Conservation (phyloP, 2,329 filamentous ascomycete genomes). For the Alternaria ethzedia region DNA sequence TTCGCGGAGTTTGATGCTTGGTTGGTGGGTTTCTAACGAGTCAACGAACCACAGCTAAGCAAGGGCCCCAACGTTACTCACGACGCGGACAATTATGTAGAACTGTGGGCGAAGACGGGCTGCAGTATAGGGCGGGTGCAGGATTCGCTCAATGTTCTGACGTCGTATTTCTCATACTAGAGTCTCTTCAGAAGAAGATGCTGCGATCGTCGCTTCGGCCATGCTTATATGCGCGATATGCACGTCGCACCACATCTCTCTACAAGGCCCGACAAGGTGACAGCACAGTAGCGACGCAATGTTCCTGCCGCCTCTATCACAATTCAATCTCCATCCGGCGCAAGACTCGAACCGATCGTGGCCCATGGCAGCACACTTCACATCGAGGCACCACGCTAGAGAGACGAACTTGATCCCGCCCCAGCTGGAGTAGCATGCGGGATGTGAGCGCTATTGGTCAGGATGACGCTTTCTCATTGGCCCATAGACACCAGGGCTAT, state of each 20-base stretch:
- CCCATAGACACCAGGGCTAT: constrained; percentile 17
- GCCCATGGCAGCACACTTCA: constrained; percentile 30
- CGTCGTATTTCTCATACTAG: not conserved
- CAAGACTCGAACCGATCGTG: constrained; percentile 26
- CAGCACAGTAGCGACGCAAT: constrained; percentile 28
- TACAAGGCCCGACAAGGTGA: constrained; percentile 12
- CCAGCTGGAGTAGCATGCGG: constrained; percentile 17
- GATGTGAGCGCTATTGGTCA: constrained; percentile 7
- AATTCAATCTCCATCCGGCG: constrained; percentile 15
- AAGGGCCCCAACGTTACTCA: constrained; percentile 23
- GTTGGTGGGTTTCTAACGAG: constrained; percentile 25
- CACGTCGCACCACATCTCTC: constrained; percentile 34
- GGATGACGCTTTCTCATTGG: constrained; percentile 26
- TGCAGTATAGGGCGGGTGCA: constrained; percentile 1
- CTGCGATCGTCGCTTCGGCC: constrained; percentile 21
- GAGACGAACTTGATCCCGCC: constrained; percentile 12
- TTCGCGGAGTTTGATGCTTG: constrained; percentile 18
- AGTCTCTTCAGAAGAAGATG: not conserved
- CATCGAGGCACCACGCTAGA: constrained; percentile 23
- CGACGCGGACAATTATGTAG: constrained; percentile 7
- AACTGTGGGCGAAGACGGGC: not conserved
- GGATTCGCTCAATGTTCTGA: not conserved
- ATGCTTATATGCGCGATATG: constrained; percentile 36
- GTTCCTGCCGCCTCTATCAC: constrained; percentile 26
- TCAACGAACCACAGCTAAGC: constrained; percentile 25